Evolutionary conservation across 2,329 filamentous ascomycete species (phyloP), one percentile per base, ranked within the genome.

Genomic region (Boeremia exigua): DNA sequence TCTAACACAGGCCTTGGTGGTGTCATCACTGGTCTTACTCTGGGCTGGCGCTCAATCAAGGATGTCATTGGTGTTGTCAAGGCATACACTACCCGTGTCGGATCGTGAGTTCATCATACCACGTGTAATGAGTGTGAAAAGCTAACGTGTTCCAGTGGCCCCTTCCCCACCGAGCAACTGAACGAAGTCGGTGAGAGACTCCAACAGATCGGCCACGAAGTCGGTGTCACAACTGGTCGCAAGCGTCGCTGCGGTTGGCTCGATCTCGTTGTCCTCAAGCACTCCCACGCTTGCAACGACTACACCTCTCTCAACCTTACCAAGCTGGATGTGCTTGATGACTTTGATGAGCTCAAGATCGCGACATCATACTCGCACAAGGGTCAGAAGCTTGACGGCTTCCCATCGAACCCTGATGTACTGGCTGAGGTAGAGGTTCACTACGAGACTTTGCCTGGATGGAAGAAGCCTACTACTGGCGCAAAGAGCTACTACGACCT

Each of bases 341-440:
- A 84, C 29, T 92, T 96, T 72, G 81, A 84, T 9, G 87, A 86
- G 68, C 84, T 96, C 76, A 90, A 92, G 74, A 81, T 91, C 46
- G 89, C 89, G 15, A 84, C 89, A 12, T 86, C 85, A 2, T 96
- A 96, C 78, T 79, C 79, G 11, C 63, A 84, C 68, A 81, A 84
- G 46, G 84, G 84, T 38, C 70, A 83, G 67, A 77, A 78, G 51
- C 74, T 89, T 10, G 79, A 83, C 15, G 85, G 82, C 11, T 91
- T 89, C 81, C 89, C 86, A 4, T 86, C 87, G 7, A 84, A 89
- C 66, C 80, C 86, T 14, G 77, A 80, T 37, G 72, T 82, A 32
- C 79, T 91, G 14, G 82, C 83, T 27, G 78, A 80, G 48, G 81
- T 85, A 50, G 83, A 88, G 67, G 85, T 90, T 15, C 80, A 85